Base-by-base conservation (phyloP, 2,329 filamentous ascomycete genomes). In the Periconia sp. region DNA sequence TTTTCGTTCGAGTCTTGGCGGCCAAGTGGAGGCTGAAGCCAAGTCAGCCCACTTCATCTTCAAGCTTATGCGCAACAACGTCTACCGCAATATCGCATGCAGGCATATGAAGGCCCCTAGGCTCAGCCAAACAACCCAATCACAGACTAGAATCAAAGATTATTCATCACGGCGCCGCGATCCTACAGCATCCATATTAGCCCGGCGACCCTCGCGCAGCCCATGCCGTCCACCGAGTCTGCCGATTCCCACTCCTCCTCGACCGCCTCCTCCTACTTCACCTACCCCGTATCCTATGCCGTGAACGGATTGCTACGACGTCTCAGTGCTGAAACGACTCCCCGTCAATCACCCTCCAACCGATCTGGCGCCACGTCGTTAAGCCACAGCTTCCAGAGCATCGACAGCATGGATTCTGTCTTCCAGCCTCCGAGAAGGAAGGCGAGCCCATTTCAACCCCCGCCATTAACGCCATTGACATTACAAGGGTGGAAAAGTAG, bases 401-500 rank as follows among this genome's bases (percentile, higher is more conserved):
- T 72, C 48, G 70, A 71, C 54, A 58, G 46, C 16, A 73, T 84
- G 65, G 75, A 77, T 54, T 78, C 79, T 38, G 79, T 86, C 49
- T 88, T 83, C 68, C 78, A 76, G 17, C 80, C 82, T 51, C 75
- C 80, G 43, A 74, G 80, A 41, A 83, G 88, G 53, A 84, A 81
- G 39, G 80, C 82, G 10, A 91, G 87, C 10, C 91, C 90, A 2
- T 91, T 95, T 68, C 87, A 91, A 56, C 90, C 91, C 1, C 92
- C 92, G 9, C 92, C 92, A 0, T 81, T 97, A 36, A 92, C 92
- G 43, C 89, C 92, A 0, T 73, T 97, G 16, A 76, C 79, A 4
- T 78, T 97, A 24, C 72, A 76, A 16, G 88, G 88, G 25, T 89
- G 86, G 69, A 76, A 78, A 45, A 72, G 76, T 1, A 78, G 78